Percentiles rank a stretch among this genome's conserved stretches.
Evolutionary conservation across 768 basidiomycete genomes (phyloP).

Genomic region (Phylloporus sp.): DNA sequence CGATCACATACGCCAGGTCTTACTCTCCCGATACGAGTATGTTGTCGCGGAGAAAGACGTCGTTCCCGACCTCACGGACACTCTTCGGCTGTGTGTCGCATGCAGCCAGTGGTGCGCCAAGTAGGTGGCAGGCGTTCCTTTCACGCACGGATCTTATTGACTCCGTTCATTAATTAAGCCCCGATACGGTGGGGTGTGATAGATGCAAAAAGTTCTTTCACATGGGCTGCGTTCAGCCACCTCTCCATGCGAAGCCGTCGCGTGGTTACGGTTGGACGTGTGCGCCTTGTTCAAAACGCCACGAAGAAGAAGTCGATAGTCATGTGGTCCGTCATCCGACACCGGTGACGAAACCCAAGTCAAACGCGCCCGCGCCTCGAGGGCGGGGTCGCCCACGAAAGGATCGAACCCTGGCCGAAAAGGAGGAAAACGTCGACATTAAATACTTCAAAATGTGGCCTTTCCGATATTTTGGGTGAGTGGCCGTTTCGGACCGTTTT

Average conservation of each 20-base stretch:
- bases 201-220: conserved; percentile 93
- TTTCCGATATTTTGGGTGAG: conserved; percentile 96
- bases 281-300: conserved; percentile 81
- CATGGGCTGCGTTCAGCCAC: conserved; percentile 91
- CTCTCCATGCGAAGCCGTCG: conserved; percentile 84
- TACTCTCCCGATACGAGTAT: conserved; percentile 86
- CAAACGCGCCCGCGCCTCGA: conserved; percentile 66
- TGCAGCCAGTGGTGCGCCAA: conserved; percentile 88
- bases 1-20: conserved; percentile 68
- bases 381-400: conserved; percentile 76
- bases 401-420: conserved; percentile 65
- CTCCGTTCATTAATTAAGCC: conserved; percentile 40
- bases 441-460: conserved; percentile 91
- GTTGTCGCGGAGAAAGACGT: conserved; percentile 93
- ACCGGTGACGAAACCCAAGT: conserved; percentile 52
- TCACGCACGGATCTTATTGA: conserved; percentile 17
- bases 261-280: conserved; percentile 98
- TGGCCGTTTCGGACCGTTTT: conserved; percentile 2
- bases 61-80: conserved; percentile 84
- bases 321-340: conserved; percentile 61
- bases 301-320: conserved; percentile 81
- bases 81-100: conserved; percentile 76
- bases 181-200: conserved; percentile 85
- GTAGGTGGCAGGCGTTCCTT: conserved; percentile 40
- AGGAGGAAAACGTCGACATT: conserved; percentile 69